Percentiles rank a stretch among this genome's conserved stretches.
These are phyloP conservation scores for Phytophthora sp. DNA, from an alignment of 352 stramenopile species.

Conservation along the genomic window DNA sequence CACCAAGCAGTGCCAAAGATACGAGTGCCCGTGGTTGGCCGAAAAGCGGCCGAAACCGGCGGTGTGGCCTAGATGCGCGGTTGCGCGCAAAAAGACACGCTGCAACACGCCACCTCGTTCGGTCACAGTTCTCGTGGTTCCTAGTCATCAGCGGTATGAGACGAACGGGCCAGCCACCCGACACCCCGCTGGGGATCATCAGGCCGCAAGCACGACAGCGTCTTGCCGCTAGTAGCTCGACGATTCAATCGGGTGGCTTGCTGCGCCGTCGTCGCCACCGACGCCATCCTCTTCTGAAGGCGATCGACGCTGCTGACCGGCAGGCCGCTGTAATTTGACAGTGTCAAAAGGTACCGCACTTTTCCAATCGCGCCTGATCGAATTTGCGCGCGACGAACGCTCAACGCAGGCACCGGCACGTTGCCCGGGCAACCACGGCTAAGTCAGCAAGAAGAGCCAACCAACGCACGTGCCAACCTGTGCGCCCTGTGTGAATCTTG, in stretches of 20 bases:
- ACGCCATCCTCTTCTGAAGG: no score
- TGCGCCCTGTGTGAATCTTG: conserved; percentile 13
- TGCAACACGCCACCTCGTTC: background rate
- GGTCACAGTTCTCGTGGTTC: conserved; percentile 6
- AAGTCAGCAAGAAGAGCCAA: conserved; percentile 24
- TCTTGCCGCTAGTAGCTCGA: background rate
- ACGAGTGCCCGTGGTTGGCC: background rate
- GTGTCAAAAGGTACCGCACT: background rate
- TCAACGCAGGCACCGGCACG: conserved; percentile 15
- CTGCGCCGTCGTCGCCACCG: no score
- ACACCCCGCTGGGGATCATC: background rate
- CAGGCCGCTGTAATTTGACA: no score
- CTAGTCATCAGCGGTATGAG: background rate
- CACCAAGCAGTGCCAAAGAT: conserved; percentile 20
- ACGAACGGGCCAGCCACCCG: background rate
- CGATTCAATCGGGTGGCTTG: no score
- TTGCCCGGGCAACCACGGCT: conserved; percentile 1
- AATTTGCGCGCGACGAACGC: conserved; percentile 15
- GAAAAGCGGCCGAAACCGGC: conserved; percentile 1
- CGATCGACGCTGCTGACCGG: no score
- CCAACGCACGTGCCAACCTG: conserved; percentile 24
- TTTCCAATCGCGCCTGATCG: conserved; percentile 9
- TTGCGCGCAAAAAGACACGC: conserved; percentile 23
- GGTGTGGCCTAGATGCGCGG: conserved; percentile 7
- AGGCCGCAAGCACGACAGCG: no score